These are phyloP conservation scores for Myriangium duriaei DNA, from an alignment of 2,329 filamentous ascomycete species.

Conservation along the genomic window DNA sequence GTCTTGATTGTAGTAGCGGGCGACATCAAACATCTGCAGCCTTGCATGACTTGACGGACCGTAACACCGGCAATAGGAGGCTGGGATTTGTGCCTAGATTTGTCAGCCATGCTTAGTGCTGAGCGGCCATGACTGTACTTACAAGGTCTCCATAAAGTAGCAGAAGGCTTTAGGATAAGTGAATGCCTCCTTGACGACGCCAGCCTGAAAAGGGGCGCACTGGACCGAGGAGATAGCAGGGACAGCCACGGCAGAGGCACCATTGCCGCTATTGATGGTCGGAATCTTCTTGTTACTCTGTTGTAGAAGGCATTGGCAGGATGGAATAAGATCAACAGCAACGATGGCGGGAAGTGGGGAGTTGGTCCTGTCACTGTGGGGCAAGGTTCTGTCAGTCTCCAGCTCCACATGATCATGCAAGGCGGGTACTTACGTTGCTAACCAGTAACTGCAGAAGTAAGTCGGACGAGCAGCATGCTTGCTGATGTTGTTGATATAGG, in stretches of 20 bases:
- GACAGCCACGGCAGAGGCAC: not conserved
- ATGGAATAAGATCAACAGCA: not conserved
- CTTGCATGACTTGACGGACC: not conserved
- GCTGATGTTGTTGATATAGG: not conserved
- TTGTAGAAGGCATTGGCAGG: not conserved
- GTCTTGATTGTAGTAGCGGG: not conserved
- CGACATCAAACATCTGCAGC: not conserved
- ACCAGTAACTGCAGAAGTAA: not conserved
- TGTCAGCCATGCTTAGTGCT: not conserved
- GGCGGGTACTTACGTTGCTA: not conserved
- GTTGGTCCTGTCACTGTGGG: not conserved
- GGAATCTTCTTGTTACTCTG: not conserved
- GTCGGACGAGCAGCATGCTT: not conserved
- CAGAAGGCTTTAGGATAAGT: not conserved
- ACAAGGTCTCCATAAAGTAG: not conserved
- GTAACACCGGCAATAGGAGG: not conserved
- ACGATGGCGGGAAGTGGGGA: not conserved
- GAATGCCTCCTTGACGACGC: not conserved
- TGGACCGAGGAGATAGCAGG: not conserved
- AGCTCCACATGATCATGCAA: not conserved
- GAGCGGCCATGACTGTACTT: not conserved
- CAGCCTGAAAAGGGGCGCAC: not conserved
- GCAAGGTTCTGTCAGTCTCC: not conserved
- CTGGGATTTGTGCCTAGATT: not conserved
- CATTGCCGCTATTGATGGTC: not conserved